Base-by-base conservation (phyloP, 495 filamentous ascomycete species). In the Aspergillus sclerotioniger region DNA sequence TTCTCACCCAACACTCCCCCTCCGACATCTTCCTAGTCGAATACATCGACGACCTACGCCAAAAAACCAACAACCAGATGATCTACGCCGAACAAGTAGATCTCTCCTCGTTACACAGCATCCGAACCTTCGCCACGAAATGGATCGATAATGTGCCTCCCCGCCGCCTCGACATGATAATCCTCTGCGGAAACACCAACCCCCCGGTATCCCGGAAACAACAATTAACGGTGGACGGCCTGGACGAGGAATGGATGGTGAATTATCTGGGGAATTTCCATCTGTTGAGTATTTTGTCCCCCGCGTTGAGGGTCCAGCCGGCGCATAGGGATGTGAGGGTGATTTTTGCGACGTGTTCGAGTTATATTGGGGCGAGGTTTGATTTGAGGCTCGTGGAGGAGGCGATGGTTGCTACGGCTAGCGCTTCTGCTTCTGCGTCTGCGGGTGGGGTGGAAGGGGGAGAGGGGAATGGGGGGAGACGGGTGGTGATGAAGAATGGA, bases 221-320 rank as follows among this genome's bases (percentile, higher is more conserved):
- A 12, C 68, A 63, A 0, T 71, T 81, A 28, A 92, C 90, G 0
- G 68, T 78, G 5, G 93, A 96, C 67, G 91, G 90, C 0, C 74
- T 98, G 15, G 93, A 98, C 71, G 80, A 82, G 56, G 91, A 87
- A 64, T 98, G 92, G 91, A 90, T 90, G 68, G 80, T 97, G 54
- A 98, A 99, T 68, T 99, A 92, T 67, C 84, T 99, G 7, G 85
- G 92, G 37, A 96, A 97, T 65, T 97, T 96, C 76, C 95, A 98
- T 65, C 80, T 99, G 5, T 79, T 99, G 47, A 89, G 87, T 65
- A 94, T 98, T 45, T 77, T 99, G 31, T 89, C 85, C 60, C 94
- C 95, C 0, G 91, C 92, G 0, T 76, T 99, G 41, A 81, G 89
- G 56, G 92, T 87, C 13, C 94, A 99, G 71, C 95, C 93, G 0